Conservation (phyloP, 163 green algal genomes). For the Scenedesmus sp. region DNA sequence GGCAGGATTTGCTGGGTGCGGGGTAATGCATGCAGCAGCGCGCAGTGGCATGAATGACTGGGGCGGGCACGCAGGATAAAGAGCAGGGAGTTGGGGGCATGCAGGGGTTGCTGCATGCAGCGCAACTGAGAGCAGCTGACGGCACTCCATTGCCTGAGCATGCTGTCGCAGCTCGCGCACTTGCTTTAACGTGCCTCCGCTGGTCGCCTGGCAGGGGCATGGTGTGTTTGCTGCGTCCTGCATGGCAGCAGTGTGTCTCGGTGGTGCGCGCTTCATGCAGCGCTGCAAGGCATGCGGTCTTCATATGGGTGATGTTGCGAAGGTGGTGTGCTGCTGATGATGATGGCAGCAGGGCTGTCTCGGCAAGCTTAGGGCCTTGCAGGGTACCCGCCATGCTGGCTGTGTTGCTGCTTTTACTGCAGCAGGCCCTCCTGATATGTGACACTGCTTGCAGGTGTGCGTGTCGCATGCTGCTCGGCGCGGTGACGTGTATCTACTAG, state of each 20-base stretch:
- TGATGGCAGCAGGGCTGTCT: background rate
- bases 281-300: background rate
- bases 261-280: too few relatives aligned
- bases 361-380: background rate
- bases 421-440: background rate
- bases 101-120: background rate
- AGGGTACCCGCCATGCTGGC: background rate
- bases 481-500: too few relatives aligned
- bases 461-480: too few relatives aligned
- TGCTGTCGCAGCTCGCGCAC: too few relatives aligned
- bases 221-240: background rate
- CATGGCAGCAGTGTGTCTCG: too few relatives aligned
- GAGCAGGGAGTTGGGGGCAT: background rate
- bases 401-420: background rate
- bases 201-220: too few relatives aligned
- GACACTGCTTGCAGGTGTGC: too few relatives aligned
- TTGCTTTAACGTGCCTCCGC: too few relatives aligned
- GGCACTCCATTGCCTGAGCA: too few relatives aligned
- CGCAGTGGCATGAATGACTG: background rate
- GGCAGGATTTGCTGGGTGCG: background rate
- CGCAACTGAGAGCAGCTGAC: too few relatives aligned
- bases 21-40: background rate
- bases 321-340: background rate
- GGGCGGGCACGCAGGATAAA: background rate
- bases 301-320: background rate